These are phyloP conservation scores for Polytrichum commune DNA, from an alignment of 225 moss, liverwort and hornwort genomes.

Conservation along the genomic window DNA sequence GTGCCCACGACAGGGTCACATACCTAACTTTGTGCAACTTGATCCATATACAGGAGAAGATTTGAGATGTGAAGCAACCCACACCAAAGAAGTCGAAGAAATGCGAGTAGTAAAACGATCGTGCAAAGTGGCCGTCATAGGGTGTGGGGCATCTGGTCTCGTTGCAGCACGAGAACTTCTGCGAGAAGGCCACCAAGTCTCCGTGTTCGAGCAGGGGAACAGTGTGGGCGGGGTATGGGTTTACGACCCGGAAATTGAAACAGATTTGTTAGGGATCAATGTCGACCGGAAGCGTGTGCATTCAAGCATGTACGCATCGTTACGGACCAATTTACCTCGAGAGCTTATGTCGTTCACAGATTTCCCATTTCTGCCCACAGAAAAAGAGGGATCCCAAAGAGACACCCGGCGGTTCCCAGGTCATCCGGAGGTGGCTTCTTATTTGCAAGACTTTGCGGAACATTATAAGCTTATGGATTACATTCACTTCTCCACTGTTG, in stretches of 20 bases:
- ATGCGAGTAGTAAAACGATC: background rate
- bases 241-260: slow-evolving; percentile 37
- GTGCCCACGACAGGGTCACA: too few relatives aligned
- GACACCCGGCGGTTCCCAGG: slow-evolving; percentile 67
- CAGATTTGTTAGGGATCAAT: slow-evolving; percentile 33
- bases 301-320: slow-evolving; percentile 43
- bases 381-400: slow-evolving; percentile 28
- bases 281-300: slow-evolving; percentile 37
- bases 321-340: slow-evolving; percentile 55
- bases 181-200: slow-evolving; percentile 44
- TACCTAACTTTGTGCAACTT: too few relatives aligned
- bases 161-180: slow-evolving; percentile 46
- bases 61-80: too few relatives aligned
- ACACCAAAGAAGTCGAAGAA: background rate
- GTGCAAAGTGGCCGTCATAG: slow-evolving; percentile 49
- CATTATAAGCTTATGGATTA: slow-evolving; percentile 32
- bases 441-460: slow-evolving; percentile 61
- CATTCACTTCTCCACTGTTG: slow-evolving; percentile 47
- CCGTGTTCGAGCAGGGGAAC: slow-evolving; percentile 35
- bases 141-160: slow-evolving; percentile 59
- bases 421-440: slow-evolving; percentile 65
- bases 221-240: slow-evolving; percentile 53
- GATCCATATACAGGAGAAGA: too few relatives aligned
- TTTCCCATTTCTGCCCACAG: slow-evolving; percentile 42
- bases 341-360: slow-evolving; percentile 53